Evolutionary conservation across 306 rosid genomes (phyloP).

Genomic region (Begonia peltatifolia): DNA sequence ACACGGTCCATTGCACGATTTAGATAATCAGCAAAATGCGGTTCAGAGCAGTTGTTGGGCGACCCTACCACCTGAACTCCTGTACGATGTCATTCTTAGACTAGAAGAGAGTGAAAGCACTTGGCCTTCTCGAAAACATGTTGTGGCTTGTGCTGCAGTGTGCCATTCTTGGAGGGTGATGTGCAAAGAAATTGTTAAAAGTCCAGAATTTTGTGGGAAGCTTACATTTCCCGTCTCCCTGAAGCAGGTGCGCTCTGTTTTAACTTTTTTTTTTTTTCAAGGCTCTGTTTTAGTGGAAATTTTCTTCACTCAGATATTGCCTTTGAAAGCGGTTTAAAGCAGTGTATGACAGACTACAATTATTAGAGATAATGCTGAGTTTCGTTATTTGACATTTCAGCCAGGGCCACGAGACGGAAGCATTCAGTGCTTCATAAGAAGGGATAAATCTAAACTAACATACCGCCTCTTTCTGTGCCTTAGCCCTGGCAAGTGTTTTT

Average conservation of each 20-base stretch:
- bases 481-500: constrained; percentile 56
- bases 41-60: constrained; percentile 72
- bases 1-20: constrained; percentile 54
- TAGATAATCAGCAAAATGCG: constrained; percentile 24
- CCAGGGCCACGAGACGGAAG: constrained; percentile 73
- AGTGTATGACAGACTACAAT: neutral
- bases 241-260: constrained; percentile 47
- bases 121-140: constrained; percentile 76
- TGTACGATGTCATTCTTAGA: constrained; percentile 65
- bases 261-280: neutral
- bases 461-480: constrained; percentile 86
- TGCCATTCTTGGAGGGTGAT: constrained; percentile 91
- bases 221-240: constrained; percentile 78
- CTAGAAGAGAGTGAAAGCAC: constrained; percentile 73
- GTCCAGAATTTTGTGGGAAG: constrained; percentile 66
- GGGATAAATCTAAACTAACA: constrained; percentile 79
- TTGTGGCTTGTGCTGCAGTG: constrained; percentile 74
- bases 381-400: constrained; percentile 21
- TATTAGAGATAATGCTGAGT: neutral
- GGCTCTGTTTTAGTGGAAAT: no score
- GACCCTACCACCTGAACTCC: constrained; percentile 74
- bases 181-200: constrained; percentile 69
- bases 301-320: no score
- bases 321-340: neutral
- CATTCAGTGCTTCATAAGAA: constrained; percentile 85